Evolutionary conservation across 2,329 filamentous ascomycete genomes (phyloP), one percentile per base, ranked within the genome.

Genomic region (Truncatella angustata): DNA sequence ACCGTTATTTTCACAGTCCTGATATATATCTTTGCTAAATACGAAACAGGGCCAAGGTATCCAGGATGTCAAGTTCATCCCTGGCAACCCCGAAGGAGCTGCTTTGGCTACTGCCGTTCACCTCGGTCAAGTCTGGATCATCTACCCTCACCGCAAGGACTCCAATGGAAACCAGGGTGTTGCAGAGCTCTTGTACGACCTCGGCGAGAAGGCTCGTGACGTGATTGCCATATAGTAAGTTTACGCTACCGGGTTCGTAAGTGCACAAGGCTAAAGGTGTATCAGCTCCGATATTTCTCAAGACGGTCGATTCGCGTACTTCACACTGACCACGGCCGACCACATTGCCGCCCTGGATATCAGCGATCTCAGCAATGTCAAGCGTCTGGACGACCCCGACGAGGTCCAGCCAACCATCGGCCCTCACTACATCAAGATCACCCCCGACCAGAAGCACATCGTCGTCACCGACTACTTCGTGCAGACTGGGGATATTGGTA

Each of bases 381-480:
- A 80, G 68, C 78, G 82, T 10, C 79, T 86, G 20, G 83, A 86
- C 56, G 70, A 86, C 59, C 82, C 82, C 0, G 65, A 83, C 51
- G 78, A 80, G 64, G 65, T 72, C 26, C 82, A 86, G 64, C 80
- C 80, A 18, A 81, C 79, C 53, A 73, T 84, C 49, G 81, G 82
- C 1, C 82, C 82, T 0, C 82, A 86, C 70, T 86, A 85, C 59
- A 70, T 86, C 69, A 86, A 85, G 71, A 73, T 86, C 54, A 79
- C 79, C 4, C 82, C 82, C 0, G 82, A 85, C 57, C 81, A 85
- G 72, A 83, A 83, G 73, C 80, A 85, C 63, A 66, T 86, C 14
- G 72, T 85, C 2, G 81, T 85, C 12, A 84, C 79, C n/a, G 83
- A 84, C 49, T 86, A 86, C 70, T 86, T 86, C 60, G 80, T 86